Base-by-base conservation (phyloP, 176 grass and related monocot genomes). In the Eremochloa ophiuroides region DNA sequence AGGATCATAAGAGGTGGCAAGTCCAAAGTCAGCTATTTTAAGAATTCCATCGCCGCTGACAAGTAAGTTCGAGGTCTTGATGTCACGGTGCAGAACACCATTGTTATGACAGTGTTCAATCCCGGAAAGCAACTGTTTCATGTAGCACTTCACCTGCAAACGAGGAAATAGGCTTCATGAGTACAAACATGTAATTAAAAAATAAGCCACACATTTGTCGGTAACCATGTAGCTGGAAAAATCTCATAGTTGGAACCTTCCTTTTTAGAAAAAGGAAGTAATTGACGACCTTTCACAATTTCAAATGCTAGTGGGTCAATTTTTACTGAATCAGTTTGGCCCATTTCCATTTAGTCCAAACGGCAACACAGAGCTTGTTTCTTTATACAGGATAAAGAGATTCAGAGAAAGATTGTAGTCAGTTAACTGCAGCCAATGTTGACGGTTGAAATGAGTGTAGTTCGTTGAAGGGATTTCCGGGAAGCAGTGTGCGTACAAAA, bases 11-110 rank as follows among this genome's bases (percentile, higher is more conserved):
- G 83, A 86, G 41, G 83, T 90, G 14, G 93, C 93, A 2, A 99
- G 83, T 44, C 97, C 97, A 70, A 99, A 99, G 85, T 99, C 97
- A 12, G 93, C 97, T 78, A 99, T 90, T 79, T 99, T 99, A 50
- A 99, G 93, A 25, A 93, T 82, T 43, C 97, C 97, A 20, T 96
- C 80, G 1, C 83, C 84, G 50, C 84, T 93, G 72, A 96, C 79
- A 48, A 99, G 88, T 38, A 99, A 85, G 77, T 99, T 99, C 11
- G 97, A 95, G 75, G 85, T 91, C 77, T 99, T 99, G 33, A 99
- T 93, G 82, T 99, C 97, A 3, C 97, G 93, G 73, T 99, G 97
- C 56, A 99, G 77, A 59, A 99, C 80, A 8, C 87, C 87, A 25
- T 89, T 90, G 59, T 86, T 81, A 47, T 99, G 97, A n/a, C 97